Evolutionary conservation across 768 basidiomycete genomes (phyloP).

Genomic region (Infundibulicybe gibba): DNA sequence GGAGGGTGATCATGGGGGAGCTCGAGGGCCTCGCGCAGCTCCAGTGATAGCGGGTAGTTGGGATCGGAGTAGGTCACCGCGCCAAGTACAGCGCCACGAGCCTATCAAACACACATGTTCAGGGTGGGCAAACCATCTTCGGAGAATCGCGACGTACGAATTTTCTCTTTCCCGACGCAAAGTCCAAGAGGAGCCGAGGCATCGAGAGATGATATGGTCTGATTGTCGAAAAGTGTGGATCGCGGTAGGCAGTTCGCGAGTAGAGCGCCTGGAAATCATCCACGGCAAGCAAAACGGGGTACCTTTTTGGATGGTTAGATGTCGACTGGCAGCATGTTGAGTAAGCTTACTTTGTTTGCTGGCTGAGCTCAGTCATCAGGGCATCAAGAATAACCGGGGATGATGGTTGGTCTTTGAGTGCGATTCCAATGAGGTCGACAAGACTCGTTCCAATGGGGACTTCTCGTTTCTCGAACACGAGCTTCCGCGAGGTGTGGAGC

Average conservation of each 20-base stretch:
- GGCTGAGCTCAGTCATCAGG: slow-evolving; percentile 57
- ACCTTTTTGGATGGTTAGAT: slow-evolving; percentile 31
- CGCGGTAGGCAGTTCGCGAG: slow-evolving; percentile 61
- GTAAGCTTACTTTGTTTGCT: slow-evolving; percentile 52
- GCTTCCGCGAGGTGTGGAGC: slow-evolving; percentile 36
- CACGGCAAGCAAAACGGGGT: slow-evolving; percentile 78
- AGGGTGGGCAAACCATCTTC: too few species aligned
- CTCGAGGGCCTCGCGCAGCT: slow-evolving; percentile 61
- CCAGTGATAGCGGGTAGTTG: slow-evolving; percentile 52
- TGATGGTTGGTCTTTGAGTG: slow-evolving; percentile 44
- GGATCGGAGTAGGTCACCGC: slow-evolving; percentile 64
- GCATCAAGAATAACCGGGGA: slow-evolving; percentile 56
- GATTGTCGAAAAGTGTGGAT: slow-evolving; percentile 66
- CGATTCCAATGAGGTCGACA: slow-evolving; percentile 53
- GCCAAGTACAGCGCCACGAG: slow-evolving; percentile 68
- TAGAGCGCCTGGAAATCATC: slow-evolving; percentile 89
- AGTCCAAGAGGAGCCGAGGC: slow-evolving; percentile 77
- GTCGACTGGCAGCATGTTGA: background rate
- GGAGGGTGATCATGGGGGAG: slow-evolving; percentile 36
- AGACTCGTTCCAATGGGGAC: slow-evolving; percentile 49
- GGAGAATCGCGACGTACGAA: slow-evolving; percentile 48
- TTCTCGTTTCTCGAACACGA: slow-evolving; percentile 44
- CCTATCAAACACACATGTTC: slow-evolving; percentile 29
- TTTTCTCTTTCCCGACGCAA: slow-evolving; percentile 60
- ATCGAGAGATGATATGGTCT: slow-evolving; percentile 76